Base-by-base conservation (phyloP, 805 yeast species). In the Kregervanrija fluxuum region DNA sequence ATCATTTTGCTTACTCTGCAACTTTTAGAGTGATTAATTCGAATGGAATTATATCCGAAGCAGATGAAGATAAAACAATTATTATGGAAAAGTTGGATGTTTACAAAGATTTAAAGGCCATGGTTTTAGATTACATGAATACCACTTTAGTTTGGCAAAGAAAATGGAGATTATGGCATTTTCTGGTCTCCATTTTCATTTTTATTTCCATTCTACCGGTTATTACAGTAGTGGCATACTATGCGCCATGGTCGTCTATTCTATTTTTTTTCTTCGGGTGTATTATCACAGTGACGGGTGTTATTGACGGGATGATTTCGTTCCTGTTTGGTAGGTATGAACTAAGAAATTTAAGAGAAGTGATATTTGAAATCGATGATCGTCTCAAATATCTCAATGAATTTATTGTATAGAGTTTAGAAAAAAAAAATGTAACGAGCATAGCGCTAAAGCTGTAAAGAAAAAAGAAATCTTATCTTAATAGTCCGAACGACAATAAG, bases 1-100 rank as follows among this genome's bases (percentile, higher is more conserved):
- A 93, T 59, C 99, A 93, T 67, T 93, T 93, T 70, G 99, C 91
- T 0, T 85, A 83, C 54, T 54, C 72, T 1, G 71, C 78, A 36
- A 63, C 69, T 1, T 53, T 78, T 36, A 59, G 67, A 40, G 38
- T 33, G 16, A 38, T 17, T 35, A 22, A 13, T 5, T 28, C 31
- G 12, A 15, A 38, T n/a, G 16, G n/a, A n/a, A 13, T 5, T 33
- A 33, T 33, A n/a, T 33, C 8, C 35, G 15, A 13, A n/a, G 15
- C 35, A 2, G 14, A 14, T 13, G 15, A 28, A 12, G 8, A 33
- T n/a, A 28, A 37, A 35, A 33, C 37, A 8, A 11, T 41, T n/a
- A 30, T 30, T 13, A 41, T 49, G 13, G 52, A 42, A 40, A 51
- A 36, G 33, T 47, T 61, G 35, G 41, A 64, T 48, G 54, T 78